phyloP scores from a whole-genome alignment of 2,329 filamentous ascomycete genomes.

The Tolypocladium pustulatum region DNA sequence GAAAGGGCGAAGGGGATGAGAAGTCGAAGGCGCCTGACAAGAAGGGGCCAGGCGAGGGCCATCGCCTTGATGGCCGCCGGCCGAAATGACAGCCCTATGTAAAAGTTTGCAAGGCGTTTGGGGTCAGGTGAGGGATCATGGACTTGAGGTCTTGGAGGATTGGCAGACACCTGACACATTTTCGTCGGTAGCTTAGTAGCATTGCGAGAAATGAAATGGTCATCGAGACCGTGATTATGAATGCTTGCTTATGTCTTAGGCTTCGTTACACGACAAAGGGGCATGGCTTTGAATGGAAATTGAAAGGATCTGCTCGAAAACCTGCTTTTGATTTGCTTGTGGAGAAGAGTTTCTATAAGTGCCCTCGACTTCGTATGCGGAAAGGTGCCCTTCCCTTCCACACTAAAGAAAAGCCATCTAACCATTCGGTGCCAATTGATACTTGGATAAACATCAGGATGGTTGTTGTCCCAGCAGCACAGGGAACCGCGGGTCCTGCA shows the following conservation, averaged over 20 bases:
- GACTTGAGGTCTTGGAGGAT: background rate
- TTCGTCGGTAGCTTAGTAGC: background rate
- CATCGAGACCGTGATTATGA: background rate
- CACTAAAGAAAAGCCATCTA: background rate
- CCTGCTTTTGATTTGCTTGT: background rate
- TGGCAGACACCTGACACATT: background rate
- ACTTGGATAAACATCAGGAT: background rate
- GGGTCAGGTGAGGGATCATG: slow-evolving; percentile 1
- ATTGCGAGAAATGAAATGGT: background rate
- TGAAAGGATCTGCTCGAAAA: background rate
- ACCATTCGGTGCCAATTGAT: background rate
- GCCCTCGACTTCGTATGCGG: background rate
- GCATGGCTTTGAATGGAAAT: background rate
- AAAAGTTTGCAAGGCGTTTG: slow-evolving; percentile 11
- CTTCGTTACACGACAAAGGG: background rate
- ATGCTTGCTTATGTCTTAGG: background rate
- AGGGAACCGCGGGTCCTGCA: background rate
- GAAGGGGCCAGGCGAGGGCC: slow-evolving; percentile 32
- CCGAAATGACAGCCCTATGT: slow-evolving; percentile 9
- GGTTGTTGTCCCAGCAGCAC: background rate
- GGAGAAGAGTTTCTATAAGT: background rate
- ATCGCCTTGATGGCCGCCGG: slow-evolving; percentile 31
- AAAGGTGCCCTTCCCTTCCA: background rate
- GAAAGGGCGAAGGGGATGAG: slow-evolving; percentile 48
- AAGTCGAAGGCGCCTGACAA: slow-evolving; percentile 36